Percentiles rank a stretch among this genome's conserved stretches.
Conservation (phyloP, 2,329 filamentous ascomycete genomes). For the Pyrenophora tritici-repentis region DNA sequence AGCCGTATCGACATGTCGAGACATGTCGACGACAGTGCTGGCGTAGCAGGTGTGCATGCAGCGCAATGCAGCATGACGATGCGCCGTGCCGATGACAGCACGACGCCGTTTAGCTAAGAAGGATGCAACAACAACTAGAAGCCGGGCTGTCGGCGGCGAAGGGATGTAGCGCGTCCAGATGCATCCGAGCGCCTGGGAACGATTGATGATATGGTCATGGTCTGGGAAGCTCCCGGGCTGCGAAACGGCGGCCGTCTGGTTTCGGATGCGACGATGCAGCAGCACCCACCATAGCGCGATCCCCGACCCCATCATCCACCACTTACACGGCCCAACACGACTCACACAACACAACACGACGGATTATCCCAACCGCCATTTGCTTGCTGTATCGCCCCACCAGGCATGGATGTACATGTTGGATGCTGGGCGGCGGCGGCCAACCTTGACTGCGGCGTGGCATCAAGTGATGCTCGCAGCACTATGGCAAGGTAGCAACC, state of each 20-base stretch:
- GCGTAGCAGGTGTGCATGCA: background rate
- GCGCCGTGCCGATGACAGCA: background rate
- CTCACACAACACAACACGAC: no score
- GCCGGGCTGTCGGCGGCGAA: background rate
- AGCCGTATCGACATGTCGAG: slow-evolving; percentile 16
- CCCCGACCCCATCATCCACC: slow-evolving; percentile 5
- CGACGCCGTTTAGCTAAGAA: background rate
- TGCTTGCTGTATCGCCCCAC: background rate
- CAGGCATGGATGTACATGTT: slow-evolving; percentile 1
- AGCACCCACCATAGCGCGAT: slow-evolving; percentile 19
- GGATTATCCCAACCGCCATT: background rate
- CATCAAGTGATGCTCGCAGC: slow-evolving; percentile 12
- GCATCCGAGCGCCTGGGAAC: slow-evolving; percentile 1
- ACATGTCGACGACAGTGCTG: background rate
- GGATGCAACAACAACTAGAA: background rate
- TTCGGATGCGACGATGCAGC: slow-evolving; percentile 16
- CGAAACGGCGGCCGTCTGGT: slow-evolving; percentile 28
- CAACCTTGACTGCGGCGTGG: slow-evolving; percentile 1
- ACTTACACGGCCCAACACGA: slow-evolving; percentile 6
- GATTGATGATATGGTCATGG: slow-evolving; percentile 1
- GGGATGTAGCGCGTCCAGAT: slow-evolving; percentile 6
- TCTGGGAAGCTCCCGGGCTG: slow-evolving; percentile 8
- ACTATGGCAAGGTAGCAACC: slow-evolving; percentile 41
- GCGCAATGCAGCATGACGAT: background rate
- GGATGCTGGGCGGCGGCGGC: slow-evolving; percentile 20